Evolutionary conservation across 2,329 filamentous ascomycete genomes (phyloP).

Genomic region (Ascochyta pisi): DNA sequence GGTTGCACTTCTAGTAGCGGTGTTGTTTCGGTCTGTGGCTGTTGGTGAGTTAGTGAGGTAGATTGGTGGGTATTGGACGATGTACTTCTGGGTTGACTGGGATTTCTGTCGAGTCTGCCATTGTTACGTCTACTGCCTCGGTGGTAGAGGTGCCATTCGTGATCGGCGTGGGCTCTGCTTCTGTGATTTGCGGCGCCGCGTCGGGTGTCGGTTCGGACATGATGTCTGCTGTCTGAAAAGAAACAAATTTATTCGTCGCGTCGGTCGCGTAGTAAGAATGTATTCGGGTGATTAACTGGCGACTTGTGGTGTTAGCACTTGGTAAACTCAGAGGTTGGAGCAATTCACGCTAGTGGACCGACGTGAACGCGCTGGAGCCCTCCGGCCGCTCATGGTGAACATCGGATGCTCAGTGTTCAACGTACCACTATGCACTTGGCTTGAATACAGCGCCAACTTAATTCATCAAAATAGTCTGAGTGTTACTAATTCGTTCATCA

Average conservation of each 20-base stretch:
- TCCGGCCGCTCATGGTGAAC: not conserved
- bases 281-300: not conserved
- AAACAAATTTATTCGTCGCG: not conserved
- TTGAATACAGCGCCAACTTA: no score
- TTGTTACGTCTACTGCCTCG: slow-evolving; percentile 37
- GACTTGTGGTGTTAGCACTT: slow-evolving; percentile 10
- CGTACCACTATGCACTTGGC: not conserved
- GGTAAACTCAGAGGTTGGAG: slow-evolving; percentile 19
- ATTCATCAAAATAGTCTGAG: not conserved
- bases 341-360: slow-evolving; percentile 9
- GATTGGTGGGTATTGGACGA: not conserved
- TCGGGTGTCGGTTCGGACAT: slow-evolving; percentile 32
- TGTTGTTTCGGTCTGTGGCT: slow-evolving; percentile 18
- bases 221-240: not conserved
- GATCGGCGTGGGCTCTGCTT: slow-evolving; percentile 25
- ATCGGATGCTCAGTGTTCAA: not conserved
- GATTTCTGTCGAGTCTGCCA: slow-evolving; percentile 31
- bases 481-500: not conserved
- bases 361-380: not conserved
- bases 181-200: slow-evolving; percentile 23
- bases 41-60: not conserved
- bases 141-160: slow-evolving; percentile 27
- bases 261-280: not conserved
- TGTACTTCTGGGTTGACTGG: slow-evolving; percentile 16
- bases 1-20: slow-evolving; percentile 6